Percentiles rank a stretch among this genome's conserved stretches.
These are phyloP conservation scores for Polychytrium aggregatum DNA, from an alignment of 192 early-diverging fungal species.

Conservation along the genomic window DNA sequence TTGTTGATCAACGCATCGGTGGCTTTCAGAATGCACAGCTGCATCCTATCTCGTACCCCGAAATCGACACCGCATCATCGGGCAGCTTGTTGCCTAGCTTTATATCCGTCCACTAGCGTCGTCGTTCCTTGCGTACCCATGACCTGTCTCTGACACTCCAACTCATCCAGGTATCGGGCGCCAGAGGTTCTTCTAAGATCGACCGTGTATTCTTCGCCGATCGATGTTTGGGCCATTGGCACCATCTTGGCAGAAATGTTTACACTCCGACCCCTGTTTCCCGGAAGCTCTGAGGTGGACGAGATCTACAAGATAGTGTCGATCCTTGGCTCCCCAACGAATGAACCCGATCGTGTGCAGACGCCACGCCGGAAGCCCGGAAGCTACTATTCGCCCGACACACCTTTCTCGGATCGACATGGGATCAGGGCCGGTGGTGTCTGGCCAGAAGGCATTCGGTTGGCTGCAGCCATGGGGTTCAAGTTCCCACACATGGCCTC, in stretches of 20 bases:
- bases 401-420: not conserved
- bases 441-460: conserved; percentile 37
- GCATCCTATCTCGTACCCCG: conserved; percentile 4
- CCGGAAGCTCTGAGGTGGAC: conserved; percentile 87
- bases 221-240: conserved; percentile 96
- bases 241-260: conserved; percentile 85
- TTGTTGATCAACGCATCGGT: too few species aligned
- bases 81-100: too few species aligned
- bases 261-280: conserved; percentile 81
- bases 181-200: conserved; percentile 86
- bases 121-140: too few species aligned
- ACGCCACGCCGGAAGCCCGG: not conserved
- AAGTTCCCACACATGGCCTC: conserved; percentile 31
- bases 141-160: too few species aligned
- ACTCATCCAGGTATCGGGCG: conserved; percentile 83
- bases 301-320: conserved; percentile 77
- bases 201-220: conserved; percentile 73
- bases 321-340: conserved; percentile 67
- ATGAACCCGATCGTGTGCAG: conserved; percentile 3
- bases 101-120: too few species aligned
- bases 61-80: too few species aligned
- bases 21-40: not conserved
- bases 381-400: not conserved
- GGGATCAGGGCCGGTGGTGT: conserved; percentile 26
- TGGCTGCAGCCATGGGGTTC: conserved; percentile 39